phyloP scores from a whole-genome alignment of 2,329 filamentous ascomycete species.

The Cladorrhinum sp. region DNA sequence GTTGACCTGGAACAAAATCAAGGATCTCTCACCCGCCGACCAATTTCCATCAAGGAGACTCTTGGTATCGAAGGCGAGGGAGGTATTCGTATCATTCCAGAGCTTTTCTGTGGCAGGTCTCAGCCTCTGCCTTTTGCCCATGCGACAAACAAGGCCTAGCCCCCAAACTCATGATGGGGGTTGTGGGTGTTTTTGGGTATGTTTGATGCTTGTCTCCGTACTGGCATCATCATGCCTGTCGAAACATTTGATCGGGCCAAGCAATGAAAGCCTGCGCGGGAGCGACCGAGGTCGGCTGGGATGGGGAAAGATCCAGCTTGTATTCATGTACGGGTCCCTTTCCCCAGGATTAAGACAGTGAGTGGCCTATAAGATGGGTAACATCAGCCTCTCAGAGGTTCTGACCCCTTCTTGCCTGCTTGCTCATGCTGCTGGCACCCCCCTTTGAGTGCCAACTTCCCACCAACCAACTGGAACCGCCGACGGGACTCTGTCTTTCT shows the following conservation, averaged over 20 bases:
- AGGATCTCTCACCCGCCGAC: slow-evolving; percentile 15
- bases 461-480: slow-evolving; percentile 25
- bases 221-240: slow-evolving; percentile 39
- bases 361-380: slow-evolving; percentile 28
- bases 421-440: background rate
- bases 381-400: slow-evolving; percentile 22
- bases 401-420: slow-evolving; percentile 12
- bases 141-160: slow-evolving; percentile 13
- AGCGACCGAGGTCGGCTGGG: slow-evolving; percentile 17
- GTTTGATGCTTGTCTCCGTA: slow-evolving; percentile 49
- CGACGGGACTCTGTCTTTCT: slow-evolving; percentile 10
- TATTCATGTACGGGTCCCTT: slow-evolving; percentile 16
- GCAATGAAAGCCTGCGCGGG: slow-evolving; percentile 21
- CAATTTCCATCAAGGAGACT: slow-evolving; percentile 7
- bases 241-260: slow-evolving; percentile 35
- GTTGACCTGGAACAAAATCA: slow-evolving; percentile 2
- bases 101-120: slow-evolving; percentile 14
- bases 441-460: slow-evolving; percentile 10
- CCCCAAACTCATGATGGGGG: slow-evolving; percentile 5
- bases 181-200: slow-evolving; percentile 26
- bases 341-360: slow-evolving; percentile 20
- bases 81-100: slow-evolving; percentile 21
- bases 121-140: slow-evolving; percentile 11
- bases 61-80: background rate
- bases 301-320: slow-evolving; percentile 15